Conservation (phyloP, 1,284 basidiomycete species). For the Pholiota adiposa region DNA sequence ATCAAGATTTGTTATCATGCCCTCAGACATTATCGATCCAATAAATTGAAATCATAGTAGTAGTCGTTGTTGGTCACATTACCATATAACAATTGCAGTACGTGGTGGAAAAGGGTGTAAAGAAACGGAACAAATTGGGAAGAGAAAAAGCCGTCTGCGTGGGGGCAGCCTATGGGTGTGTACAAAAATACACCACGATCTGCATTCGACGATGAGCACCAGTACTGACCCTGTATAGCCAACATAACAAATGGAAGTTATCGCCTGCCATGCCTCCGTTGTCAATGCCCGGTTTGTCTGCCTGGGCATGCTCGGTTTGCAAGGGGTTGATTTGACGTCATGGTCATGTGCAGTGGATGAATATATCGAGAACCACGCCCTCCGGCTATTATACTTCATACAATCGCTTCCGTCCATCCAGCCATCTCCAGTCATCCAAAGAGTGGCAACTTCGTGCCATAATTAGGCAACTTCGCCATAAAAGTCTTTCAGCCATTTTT, state of each 20-base stretch:
- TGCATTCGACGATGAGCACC: background rate
- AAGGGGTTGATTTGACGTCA: constrained; percentile 5
- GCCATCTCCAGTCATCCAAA: background rate
- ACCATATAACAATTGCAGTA: too few relatives aligned
- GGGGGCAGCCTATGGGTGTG: background rate
- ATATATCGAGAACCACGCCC: constrained; percentile 7
- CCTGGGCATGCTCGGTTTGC: background rate
- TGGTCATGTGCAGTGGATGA: constrained; percentile 8
- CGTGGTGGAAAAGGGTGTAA: background rate
- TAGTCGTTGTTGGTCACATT: background rate
- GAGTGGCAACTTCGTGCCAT: background rate
- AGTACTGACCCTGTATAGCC: background rate
- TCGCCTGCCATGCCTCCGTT: background rate
- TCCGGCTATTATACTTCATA: constrained; percentile 14
- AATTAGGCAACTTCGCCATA: constrained; percentile 26
- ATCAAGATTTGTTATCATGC: too few relatives aligned
- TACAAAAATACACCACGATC: background rate
- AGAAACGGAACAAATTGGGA: background rate
- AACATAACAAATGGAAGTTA: constrained; percentile 2
- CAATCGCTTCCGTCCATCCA: constrained; percentile 16
- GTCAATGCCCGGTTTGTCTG: background rate
- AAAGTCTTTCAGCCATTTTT: constrained; percentile 45
- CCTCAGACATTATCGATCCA: too few relatives aligned
- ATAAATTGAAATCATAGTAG: background rate
- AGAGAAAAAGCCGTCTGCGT: background rate